Evolutionary conservation across 23 red algal species (phyloP).

Genomic region (Cyanidioschyzon merolae): DNA sequence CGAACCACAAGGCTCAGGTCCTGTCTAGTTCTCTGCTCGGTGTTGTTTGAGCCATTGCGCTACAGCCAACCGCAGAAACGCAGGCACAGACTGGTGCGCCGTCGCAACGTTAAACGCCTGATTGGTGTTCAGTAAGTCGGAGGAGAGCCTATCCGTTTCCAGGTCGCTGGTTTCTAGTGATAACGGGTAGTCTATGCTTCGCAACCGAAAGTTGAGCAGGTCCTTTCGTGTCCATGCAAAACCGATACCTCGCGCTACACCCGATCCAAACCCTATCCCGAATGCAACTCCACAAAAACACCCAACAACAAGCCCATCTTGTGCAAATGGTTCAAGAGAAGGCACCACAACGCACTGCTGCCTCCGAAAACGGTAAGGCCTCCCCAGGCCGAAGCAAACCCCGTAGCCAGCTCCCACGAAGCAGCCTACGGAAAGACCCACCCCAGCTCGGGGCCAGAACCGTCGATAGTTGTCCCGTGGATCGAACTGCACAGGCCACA

Average conservation of each 20-base stretch:
- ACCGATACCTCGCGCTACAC: constrained; percentile 44
- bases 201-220: neutral
- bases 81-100: too few species aligned
- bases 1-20: too few species aligned
- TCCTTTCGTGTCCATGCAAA: constrained; percentile 43
- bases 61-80: too few species aligned
- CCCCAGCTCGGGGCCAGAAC: constrained; percentile 30
- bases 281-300: constrained; percentile 61
- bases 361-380: constrained; percentile 16
- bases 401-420: constrained; percentile 67
- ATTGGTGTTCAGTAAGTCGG: too few species aligned
- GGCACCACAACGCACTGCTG: constrained; percentile 40
- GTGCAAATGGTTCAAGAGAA: constrained; percentile 43
- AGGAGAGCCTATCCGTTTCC: too few species aligned
- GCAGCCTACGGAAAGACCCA: constrained; percentile 63
- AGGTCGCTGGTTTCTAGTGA: too few species aligned
- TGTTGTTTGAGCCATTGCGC: too few species aligned
- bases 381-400: constrained; percentile 53
- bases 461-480: neutral
- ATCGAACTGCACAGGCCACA: constrained; percentile 13
- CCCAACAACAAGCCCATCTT: constrained; percentile 52
- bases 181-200: neutral
- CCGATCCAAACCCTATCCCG: constrained; percentile 50
- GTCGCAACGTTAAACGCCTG: too few species aligned
- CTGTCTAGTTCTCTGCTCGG: too few species aligned